Evolutionary conservation across 805 yeast genomes (phyloP).

Genomic region (Jamesozyma piceae): DNA sequence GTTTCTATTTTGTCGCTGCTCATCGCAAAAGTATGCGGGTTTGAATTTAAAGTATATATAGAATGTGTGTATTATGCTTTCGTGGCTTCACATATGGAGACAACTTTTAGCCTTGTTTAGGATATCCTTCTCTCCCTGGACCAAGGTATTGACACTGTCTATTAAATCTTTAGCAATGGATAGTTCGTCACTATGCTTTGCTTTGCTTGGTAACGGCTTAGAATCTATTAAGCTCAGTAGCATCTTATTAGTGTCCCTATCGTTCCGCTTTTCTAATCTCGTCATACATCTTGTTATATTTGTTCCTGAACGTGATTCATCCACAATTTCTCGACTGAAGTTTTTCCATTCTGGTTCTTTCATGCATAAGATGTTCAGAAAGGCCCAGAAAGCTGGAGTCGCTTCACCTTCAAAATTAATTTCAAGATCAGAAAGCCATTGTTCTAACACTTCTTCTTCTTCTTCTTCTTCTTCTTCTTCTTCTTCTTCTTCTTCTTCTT

Average conservation of each 20-base stretch:
- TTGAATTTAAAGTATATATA: no score
- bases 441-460: slow-evolving; percentile 3
- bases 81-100: not conserved
- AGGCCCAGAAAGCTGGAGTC: slow-evolving; percentile 37
- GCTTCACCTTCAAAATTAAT: slow-evolving; percentile 37
- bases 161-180: not conserved
- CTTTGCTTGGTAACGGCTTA: not conserved
- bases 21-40: not conserved
- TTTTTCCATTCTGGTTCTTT: slow-evolving; percentile 20
- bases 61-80: no score
- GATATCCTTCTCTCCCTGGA: not conserved
- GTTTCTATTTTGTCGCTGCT: no score
- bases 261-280: not conserved
- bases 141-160: not conserved
- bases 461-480: slow-evolving; percentile 9
- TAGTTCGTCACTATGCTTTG: not conserved
- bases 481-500: slow-evolving; percentile 7
- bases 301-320: not conserved
- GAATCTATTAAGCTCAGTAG: not conserved
- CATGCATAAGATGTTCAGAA: slow-evolving; percentile 31
- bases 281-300: not conserved
- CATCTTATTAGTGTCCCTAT: not conserved
- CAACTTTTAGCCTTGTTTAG: not conserved
- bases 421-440: slow-evolving; percentile 37
- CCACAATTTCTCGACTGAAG: slow-evolving; percentile 7